Evolutionary conservation across 2,329 filamentous ascomycete genomes (phyloP).

Genomic region (Lizonia empirigonia): DNA sequence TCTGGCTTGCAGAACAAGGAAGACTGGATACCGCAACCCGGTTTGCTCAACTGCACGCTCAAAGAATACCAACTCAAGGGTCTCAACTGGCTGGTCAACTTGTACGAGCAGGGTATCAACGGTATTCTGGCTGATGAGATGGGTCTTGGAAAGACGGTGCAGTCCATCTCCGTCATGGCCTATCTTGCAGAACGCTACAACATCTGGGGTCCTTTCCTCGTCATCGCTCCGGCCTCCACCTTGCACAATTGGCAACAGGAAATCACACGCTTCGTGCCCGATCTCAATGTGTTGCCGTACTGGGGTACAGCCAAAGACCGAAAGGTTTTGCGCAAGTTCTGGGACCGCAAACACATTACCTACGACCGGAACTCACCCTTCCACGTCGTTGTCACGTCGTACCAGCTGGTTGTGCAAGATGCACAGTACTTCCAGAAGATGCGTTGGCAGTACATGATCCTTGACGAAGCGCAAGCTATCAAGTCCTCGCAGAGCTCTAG

Average conservation of each 20-base stretch:
- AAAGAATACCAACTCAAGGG: slow-evolving; percentile 99
- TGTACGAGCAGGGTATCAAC: slow-evolving; percentile 99
- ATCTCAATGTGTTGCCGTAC: slow-evolving; percentile 94
- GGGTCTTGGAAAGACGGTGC: slow-evolving; percentile 98
- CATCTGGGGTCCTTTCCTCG: slow-evolving; percentile 96
- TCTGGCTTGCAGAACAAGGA: slow-evolving; percentile 93
- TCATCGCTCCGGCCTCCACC: slow-evolving; percentile 94
- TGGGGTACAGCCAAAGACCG: slow-evolving; percentile 95
- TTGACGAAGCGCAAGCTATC: slow-evolving; percentile 98
- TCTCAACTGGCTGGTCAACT: slow-evolving; percentile 97
- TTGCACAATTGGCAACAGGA: slow-evolving; percentile 99
- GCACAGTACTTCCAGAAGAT: slow-evolving; percentile 99
- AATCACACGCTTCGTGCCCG: slow-evolving; percentile 91
- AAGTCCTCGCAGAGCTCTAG: slow-evolving; percentile 95
- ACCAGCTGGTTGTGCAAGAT: slow-evolving; percentile 95
- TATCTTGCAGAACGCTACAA: slow-evolving; percentile 97
- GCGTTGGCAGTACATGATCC: slow-evolving; percentile 99
- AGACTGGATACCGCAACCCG: slow-evolving; percentile 79
- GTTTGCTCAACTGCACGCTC: slow-evolving; percentile 88
- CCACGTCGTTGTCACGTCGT: slow-evolving; percentile 95
- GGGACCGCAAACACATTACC: slow-evolving; percentile 96
- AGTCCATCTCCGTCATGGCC: slow-evolving; percentile 99
- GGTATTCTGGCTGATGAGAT: slow-evolving; percentile 98
- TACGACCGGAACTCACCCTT: slow-evolving; percentile 93
- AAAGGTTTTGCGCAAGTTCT: slow-evolving; percentile 97